These are phyloP conservation scores for Pyricularia grisea DNA, from an alignment of 2,329 filamentous ascomycete genomes.

Conservation along the genomic window DNA sequence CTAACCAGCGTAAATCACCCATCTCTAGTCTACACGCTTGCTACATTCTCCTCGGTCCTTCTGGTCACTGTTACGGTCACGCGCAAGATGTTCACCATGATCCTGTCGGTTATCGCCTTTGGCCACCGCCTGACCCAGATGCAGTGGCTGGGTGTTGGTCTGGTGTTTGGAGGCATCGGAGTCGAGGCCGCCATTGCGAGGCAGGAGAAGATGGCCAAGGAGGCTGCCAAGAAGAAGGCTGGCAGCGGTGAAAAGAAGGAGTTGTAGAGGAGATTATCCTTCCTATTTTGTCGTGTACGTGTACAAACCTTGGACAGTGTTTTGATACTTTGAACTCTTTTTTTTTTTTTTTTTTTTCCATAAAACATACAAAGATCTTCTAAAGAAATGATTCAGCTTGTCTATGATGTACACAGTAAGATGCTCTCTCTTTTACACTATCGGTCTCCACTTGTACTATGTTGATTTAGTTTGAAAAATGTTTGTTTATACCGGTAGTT, in stretches of 20 bases:
- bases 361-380: too few species aligned
- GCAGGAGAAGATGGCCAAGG: conserved; percentile 76
- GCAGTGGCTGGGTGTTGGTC: conserved; percentile 85
- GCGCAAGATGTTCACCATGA: conserved; percentile 98
- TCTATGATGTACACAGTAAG: too few species aligned
- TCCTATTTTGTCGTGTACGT: not conserved
- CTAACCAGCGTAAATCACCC: conserved; percentile 11
- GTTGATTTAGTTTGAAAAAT: too few species aligned
- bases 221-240: conserved; percentile 44
- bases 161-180: conserved; percentile 94
- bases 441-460: too few species aligned
- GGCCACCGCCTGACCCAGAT: conserved; percentile 78
- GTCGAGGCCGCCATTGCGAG: conserved; percentile 77
- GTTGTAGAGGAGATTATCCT: conserved; percentile 10
- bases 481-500: too few species aligned
- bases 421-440: too few species aligned
- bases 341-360: too few species aligned
- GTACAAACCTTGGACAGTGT: too few species aligned
- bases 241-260: conserved; percentile 14
- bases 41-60: conserved; percentile 82
- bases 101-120: conserved; percentile 89
- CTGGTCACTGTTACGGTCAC: conserved; percentile 96
- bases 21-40: conserved; percentile 69
- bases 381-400: too few species aligned
- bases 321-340: too few species aligned